These are phyloP conservation scores for Wickerhamomyces alni DNA, from an alignment of 805 yeast genomes.

Conservation along the genomic window DNA sequence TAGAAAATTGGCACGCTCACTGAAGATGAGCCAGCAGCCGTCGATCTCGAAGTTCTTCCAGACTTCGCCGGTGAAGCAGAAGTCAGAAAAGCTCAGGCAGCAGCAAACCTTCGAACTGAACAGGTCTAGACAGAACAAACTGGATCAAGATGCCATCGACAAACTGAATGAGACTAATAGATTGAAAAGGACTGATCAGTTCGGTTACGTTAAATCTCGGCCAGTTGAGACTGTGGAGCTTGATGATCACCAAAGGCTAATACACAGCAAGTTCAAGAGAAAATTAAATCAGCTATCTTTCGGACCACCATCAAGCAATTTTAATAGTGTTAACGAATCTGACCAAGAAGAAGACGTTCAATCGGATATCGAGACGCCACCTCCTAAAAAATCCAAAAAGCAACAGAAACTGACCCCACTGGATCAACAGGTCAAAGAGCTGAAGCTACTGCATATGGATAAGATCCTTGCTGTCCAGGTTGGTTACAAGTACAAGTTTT, in stretches of 20 bases:
- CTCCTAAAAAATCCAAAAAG: slow-evolving; percentile 7
- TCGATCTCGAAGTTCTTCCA: slow-evolving; percentile 4
- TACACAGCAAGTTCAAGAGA: slow-evolving; percentile 5
- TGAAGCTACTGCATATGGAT: slow-evolving; percentile 57
- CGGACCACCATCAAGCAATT: neutral
- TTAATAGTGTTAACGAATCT: slow-evolving; percentile 2
- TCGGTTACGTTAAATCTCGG: slow-evolving; percentile 1
- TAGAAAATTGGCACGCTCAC: too few relatives aligned
- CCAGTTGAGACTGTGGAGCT: neutral
- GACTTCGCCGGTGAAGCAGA: neutral
- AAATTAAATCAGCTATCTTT: slow-evolving; percentile 3
- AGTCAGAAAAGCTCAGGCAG: neutral
- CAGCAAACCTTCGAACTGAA: neutral
- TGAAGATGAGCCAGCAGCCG: slow-evolving; percentile 1
- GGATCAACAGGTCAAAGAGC: slow-evolving; percentile 67
- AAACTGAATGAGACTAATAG: neutral
- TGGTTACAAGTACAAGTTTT: slow-evolving; percentile 87
- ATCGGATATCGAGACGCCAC: slow-evolving; percentile 1
- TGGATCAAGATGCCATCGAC: neutral
- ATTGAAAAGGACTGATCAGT: neutral
- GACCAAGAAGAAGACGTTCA: slow-evolving; percentile 5
- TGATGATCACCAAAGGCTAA: neutral
- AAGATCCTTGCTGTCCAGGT: slow-evolving; percentile 78
- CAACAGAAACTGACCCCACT: slow-evolving; percentile 56
- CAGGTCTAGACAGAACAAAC: neutral